Evolutionary conservation across 495 filamentous ascomycete species (phyloP).

Genomic region (Xylaria castorea): DNA sequence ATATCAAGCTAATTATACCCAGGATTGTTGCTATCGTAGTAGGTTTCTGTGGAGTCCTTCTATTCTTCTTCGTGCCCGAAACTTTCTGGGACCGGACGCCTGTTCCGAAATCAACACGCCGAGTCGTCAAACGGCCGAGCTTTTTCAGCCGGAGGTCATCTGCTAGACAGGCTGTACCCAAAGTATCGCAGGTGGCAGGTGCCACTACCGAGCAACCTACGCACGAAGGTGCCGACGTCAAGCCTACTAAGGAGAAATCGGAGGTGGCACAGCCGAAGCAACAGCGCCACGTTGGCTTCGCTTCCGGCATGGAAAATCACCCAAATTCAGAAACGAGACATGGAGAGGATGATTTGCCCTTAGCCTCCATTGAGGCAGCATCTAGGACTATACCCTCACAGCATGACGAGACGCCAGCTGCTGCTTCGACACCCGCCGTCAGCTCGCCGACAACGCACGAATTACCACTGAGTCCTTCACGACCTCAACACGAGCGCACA

Average conservation of each 20-base stretch:
- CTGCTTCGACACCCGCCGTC: neutral
- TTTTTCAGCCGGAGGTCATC: slow-evolving; percentile 53
- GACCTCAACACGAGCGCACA: slow-evolving; percentile 9
- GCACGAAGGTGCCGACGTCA: slow-evolving; percentile 9
- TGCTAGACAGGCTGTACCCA: slow-evolving; percentile 28
- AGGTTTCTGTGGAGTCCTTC: slow-evolving; percentile 70
- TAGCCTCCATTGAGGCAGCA: neutral
- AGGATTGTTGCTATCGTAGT: slow-evolving; percentile 89
- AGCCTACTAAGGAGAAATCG: slow-evolving; percentile 23
- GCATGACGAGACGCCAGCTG: slow-evolving; percentile 5
- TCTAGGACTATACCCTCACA: neutral
- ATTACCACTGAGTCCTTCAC: neutral
- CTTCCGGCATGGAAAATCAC: slow-evolving; percentile 40
- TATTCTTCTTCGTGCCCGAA: slow-evolving; percentile 94
- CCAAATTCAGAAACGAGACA: slow-evolving; percentile 1
- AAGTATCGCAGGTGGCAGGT: slow-evolving; percentile 13
- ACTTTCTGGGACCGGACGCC: slow-evolving; percentile 96
- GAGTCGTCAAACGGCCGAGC: slow-evolving; percentile 40
- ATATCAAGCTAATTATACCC: slow-evolving; percentile 15
- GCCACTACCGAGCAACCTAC: slow-evolving; percentile 23
- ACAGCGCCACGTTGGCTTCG: slow-evolving; percentile 63
- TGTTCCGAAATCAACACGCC: slow-evolving; percentile 55
- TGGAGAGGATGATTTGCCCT: neutral
- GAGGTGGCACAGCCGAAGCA: slow-evolving; percentile 17
- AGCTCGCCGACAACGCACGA: neutral